phyloP scores from a whole-genome alignment of 192 early-diverging fungal species.

The Backusella psychrophila region DNA sequence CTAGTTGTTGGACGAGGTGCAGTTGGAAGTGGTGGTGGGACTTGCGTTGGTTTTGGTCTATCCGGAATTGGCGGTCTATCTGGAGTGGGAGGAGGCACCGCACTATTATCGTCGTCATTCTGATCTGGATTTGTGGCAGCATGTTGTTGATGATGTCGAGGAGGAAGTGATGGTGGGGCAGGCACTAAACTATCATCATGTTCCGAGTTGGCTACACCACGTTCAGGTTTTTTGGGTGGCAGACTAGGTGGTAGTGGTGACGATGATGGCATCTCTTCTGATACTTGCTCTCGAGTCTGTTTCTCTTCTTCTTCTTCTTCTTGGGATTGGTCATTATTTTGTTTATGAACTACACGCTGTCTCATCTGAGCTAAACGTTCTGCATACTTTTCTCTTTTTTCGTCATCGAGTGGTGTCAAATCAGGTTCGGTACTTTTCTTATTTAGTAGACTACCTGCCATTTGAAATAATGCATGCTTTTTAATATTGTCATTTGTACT shows the following conservation, averaged over 20 bases:
- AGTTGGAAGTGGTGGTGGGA: not conserved
- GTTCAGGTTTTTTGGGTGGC: not conserved
- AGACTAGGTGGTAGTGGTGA: not conserved
- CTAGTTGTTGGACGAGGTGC: not conserved
- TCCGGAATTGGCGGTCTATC: not conserved
- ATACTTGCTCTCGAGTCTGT: not conserved
- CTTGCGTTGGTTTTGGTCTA: not conserved
- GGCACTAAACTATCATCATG: not conserved
- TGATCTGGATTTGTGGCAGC: not conserved
- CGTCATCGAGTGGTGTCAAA: conserved; percentile 1
- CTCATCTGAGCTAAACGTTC: not conserved
- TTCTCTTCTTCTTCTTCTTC: not conserved
- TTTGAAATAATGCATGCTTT: not conserved
- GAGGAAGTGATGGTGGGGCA: not conserved
- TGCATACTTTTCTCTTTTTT: conserved; percentile 1
- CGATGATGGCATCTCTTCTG: not conserved
- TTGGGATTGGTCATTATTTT: not conserved
- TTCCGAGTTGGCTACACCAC: not conserved
- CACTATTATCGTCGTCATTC: not conserved
- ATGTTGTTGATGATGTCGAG: conserved; percentile 1
- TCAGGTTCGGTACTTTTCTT: not conserved
- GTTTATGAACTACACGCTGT: not conserved
- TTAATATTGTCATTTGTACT: not conserved
- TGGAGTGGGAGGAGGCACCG: not conserved
- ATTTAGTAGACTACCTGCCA: not conserved